Base-by-base conservation (phyloP, 2,329 filamentous ascomycete species). In the Colletotrichum cuscutae region DNA sequence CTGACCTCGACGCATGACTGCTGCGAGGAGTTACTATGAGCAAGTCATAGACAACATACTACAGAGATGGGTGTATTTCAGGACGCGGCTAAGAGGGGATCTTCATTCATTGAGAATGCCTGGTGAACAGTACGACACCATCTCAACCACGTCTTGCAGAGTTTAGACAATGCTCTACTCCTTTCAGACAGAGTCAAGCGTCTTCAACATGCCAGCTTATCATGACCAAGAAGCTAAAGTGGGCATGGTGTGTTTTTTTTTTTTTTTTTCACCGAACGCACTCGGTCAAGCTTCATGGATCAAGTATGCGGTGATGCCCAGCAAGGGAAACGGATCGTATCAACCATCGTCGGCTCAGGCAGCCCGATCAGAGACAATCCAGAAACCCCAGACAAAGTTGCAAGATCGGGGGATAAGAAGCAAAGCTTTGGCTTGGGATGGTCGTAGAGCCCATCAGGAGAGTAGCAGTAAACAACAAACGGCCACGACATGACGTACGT, bases 401-500 rank as follows among this genome's bases (percentile, higher is more conserved):
- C 26, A 54, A 28, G 24, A 53, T 66, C 8, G 37, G 37, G 15
- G 28, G 28, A 30, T 30, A 30, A 30, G 28, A 30, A 30, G 28
- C 28, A 30, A 30, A 30, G 28, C 8, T 30, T 30, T 30, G 28
- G 28, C 28, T 30, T 30, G 28, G 7, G 28, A 30, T 30, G 28
- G 28, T 30, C 8, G 6, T 8, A 7, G 28, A 30, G 28, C 28
- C 28, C 28, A 30, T 30, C 28, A 30, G 28, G 28, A 37, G 35
- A 13, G 37, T 46, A 46, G 37, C 37, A 30, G 26, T 15, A 52
- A 9, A 37, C 19, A 28, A 28, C 53, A 13, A 26, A 26, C 30
- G 28, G n/a, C 53, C 46, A 56, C 60, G 26, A 57, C 66, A 57
- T 52, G 60, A 54, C 19, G 71, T 65, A 35, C 60, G 71, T 65